Conservation (phyloP, 257 asterid species). For the Phtheirospermum japonicum region DNA sequence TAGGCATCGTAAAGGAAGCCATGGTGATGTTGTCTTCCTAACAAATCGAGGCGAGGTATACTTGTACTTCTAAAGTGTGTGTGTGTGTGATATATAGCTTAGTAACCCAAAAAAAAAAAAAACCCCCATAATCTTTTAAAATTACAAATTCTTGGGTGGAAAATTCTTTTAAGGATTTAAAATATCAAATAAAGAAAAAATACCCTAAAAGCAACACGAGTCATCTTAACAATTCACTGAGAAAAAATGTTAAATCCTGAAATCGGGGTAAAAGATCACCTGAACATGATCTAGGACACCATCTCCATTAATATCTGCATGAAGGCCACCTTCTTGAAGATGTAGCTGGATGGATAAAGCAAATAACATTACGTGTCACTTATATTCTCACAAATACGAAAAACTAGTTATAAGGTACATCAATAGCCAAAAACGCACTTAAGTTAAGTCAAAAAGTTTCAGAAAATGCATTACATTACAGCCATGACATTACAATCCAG, state of each 20-base stretch:
- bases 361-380: conserved; percentile 25
- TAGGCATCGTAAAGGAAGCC: conserved; percentile 87
- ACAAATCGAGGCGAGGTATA: conserved; percentile 98
- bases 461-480: conserved; percentile 12
- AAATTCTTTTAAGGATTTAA: too few relatives aligned
- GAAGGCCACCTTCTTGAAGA: conserved; percentile 99
- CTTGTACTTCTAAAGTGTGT: neutral
- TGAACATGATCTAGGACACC: conserved; percentile 99
- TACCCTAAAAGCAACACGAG: neutral
- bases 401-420: conserved; percentile 13
- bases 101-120: too few relatives aligned
- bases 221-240: neutral
- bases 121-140: too few relatives aligned
- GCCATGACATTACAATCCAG: conserved; percentile 7
- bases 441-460: conserved; percentile 8
- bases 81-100: neutral
- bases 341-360: conserved; percentile 64
- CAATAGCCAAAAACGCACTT: conserved; percentile 10
- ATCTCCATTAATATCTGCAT: conserved; percentile 97
- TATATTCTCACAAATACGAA: conserved; percentile 13
- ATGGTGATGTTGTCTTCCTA: conserved; percentile 85
- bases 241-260: neutral
- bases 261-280: conserved; percentile 40
- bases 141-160: neutral
- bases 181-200: too few relatives aligned